These are phyloP conservation scores for Trypanosoma melophagium DNA, from an alignment of 208 protist species.

Conservation along the genomic window DNA sequence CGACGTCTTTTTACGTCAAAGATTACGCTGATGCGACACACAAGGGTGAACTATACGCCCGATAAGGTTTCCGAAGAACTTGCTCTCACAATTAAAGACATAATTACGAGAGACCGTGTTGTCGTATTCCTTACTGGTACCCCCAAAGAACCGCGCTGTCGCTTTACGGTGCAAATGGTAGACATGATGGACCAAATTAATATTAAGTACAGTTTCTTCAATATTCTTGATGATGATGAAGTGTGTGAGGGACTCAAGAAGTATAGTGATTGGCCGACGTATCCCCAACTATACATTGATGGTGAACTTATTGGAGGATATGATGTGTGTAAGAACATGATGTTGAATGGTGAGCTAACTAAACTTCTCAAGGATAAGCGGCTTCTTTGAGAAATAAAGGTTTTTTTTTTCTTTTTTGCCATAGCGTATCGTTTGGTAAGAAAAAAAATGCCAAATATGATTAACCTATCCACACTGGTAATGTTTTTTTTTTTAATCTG, in stretches of 20 bases:
- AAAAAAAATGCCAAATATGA: too few species aligned
- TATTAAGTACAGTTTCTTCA: slow-evolving; percentile 82
- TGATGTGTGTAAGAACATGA: slow-evolving; percentile 87
- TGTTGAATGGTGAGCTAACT: slow-evolving; percentile 68
- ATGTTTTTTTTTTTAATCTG: too few species aligned
- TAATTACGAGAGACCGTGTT: slow-evolving; percentile 75
- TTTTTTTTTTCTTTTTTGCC: too few species aligned
- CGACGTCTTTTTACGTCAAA: slow-evolving; percentile 26
- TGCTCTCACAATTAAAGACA: slow-evolving; percentile 52
- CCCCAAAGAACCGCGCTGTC: slow-evolving; percentile 80
- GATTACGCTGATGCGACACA: slow-evolving; percentile 25
- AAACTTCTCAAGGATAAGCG: slow-evolving; percentile 79
- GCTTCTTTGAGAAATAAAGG: slow-evolving; percentile 62
- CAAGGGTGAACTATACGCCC: slow-evolving; percentile 31
- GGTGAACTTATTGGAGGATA: slow-evolving; percentile 90
- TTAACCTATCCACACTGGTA: too few species aligned
- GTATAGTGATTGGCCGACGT: slow-evolving; percentile 93
- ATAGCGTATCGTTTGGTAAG: too few species aligned
- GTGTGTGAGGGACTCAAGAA: slow-evolving; percentile 88
- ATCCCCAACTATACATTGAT: slow-evolving; percentile 92
- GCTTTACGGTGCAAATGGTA: slow-evolving; percentile 85
- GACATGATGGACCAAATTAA: slow-evolving; percentile 77
- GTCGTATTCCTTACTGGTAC: slow-evolving; percentile 92
- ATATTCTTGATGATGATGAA: slow-evolving; percentile 89
- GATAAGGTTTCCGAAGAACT: slow-evolving; percentile 54